Evolutionary conservation across 371 early-diverging fungal species (phyloP).

Genomic region (Zancudomyces culisetae): DNA sequence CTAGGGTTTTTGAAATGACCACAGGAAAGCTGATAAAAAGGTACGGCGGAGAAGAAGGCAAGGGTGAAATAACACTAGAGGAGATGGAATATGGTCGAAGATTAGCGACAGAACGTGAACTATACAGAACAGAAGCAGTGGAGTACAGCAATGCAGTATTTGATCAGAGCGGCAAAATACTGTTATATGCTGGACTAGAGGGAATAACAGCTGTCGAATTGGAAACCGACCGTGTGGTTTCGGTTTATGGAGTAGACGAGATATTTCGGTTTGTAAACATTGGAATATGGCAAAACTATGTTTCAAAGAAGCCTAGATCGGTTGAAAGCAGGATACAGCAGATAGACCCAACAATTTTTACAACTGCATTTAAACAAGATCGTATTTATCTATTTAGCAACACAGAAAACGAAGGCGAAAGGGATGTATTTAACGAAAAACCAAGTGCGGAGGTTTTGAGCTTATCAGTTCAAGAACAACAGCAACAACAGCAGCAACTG

Average conservation of each 20-base stretch:
- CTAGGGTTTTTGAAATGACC: slow-evolving; percentile 64
- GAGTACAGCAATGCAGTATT: slow-evolving; percentile 62
- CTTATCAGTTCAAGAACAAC: too few species aligned
- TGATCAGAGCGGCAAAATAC: slow-evolving; percentile 73
- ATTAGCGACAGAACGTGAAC: slow-evolving; percentile 70
- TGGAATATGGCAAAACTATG: slow-evolving; percentile 74
- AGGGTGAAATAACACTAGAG: too few species aligned
- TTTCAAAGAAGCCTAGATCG: slow-evolving; percentile 45
- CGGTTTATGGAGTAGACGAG: slow-evolving; percentile 75
- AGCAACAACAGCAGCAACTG: slow-evolving; percentile 62
- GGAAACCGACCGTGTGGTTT: slow-evolving; percentile 57
- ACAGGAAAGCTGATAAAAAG: slow-evolving; percentile 74
- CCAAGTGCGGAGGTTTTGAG: slow-evolving; percentile 88
- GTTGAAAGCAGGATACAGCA: slow-evolving; percentile 54
- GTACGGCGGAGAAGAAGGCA: slow-evolving; percentile 36
- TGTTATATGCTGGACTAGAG: slow-evolving; percentile 73
- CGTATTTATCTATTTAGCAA: slow-evolving; percentile 82
- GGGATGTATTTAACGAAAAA: slow-evolving; percentile 94
- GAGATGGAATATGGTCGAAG: slow-evolving; percentile 95
- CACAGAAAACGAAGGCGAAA: slow-evolving; percentile 20
- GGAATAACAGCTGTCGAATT: slow-evolving; percentile 90
- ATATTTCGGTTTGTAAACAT: slow-evolving; percentile 78
- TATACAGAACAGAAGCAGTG: slow-evolving; percentile 32
- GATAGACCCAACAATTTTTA: slow-evolving; percentile 70
- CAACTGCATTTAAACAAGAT: slow-evolving; percentile 75